Conservation (phyloP, 2,329 filamentous ascomycete species). For the Trichophyton mentagrophytes region DNA sequence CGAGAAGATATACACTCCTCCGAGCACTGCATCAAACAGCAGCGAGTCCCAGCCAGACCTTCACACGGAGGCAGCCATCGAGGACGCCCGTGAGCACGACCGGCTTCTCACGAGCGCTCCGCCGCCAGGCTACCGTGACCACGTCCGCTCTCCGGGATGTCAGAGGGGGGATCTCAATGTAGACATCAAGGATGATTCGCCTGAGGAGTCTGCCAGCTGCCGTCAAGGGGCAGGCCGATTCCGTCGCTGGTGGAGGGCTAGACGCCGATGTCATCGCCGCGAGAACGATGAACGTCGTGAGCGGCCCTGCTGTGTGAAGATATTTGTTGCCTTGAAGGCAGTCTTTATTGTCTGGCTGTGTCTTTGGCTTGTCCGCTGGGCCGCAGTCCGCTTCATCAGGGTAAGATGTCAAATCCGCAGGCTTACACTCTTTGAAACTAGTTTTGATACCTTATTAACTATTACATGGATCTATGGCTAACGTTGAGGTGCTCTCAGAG, state of each 20-base stretch:
- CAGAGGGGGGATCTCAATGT: neutral
- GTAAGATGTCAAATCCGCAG: neutral
- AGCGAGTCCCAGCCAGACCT: neutral
- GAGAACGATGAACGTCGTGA: neutral
- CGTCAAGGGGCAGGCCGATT: neutral
- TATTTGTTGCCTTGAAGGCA: neutral
- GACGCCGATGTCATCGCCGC: neutral
- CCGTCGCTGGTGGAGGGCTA: neutral
- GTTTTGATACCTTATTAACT: neutral
- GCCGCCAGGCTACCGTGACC: neutral
- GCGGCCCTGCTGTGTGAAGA: neutral
- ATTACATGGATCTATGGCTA: neutral
- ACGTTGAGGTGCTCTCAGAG: neutral
- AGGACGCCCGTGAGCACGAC: neutral
- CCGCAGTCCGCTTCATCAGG: neutral
- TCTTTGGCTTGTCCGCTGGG: neutral
- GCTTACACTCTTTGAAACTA: too few relatives aligned
- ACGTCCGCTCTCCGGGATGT: neutral
- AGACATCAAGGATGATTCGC: neutral
- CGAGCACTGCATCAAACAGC: neutral
- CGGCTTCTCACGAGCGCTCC: neutral
- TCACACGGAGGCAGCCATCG: neutral
- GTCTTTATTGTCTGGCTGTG: neutral
- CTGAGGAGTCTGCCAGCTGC: neutral
- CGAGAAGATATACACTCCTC: conserved; percentile 5